Evolutionary conservation across 1,139 yeast species (phyloP).

Genomic region (Geotrichum histeridarum): DNA sequence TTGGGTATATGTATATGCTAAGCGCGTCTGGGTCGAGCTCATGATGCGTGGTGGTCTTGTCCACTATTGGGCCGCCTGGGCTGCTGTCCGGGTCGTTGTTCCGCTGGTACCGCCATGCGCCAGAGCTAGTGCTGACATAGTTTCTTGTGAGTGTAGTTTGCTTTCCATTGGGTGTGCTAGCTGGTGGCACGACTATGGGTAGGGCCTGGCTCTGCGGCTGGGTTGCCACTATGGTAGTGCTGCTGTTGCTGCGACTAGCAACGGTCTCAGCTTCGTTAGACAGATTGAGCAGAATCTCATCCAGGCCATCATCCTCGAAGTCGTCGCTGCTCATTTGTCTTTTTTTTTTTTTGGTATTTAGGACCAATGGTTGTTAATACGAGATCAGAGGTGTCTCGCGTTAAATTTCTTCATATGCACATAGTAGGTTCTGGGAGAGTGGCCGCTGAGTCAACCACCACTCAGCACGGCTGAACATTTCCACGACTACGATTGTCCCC

Average conservation of each 20-base stretch:
- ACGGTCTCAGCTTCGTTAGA: neutral
- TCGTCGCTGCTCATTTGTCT: neutral
- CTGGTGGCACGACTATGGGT: neutral
- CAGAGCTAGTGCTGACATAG: neutral
- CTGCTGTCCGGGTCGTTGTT: too few relatives aligned
- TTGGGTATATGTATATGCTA: constrained; percentile 68
- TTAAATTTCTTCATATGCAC: too few relatives aligned
- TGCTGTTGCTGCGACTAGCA: neutral
- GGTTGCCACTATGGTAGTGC: neutral
- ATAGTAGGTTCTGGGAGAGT: too few relatives aligned
- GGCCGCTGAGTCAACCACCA: too few relatives aligned
- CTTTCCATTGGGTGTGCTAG: neutral
- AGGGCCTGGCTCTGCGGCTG: too few relatives aligned
- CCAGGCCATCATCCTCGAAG: constrained; percentile 8
- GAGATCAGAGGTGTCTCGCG: too few relatives aligned
- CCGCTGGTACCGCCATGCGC: constrained; percentile 7
- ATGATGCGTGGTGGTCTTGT: constrained; percentile 36
- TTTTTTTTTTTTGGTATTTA: neutral
- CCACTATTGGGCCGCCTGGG: neutral
- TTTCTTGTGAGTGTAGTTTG: neutral
- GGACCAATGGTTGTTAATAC: neutral
- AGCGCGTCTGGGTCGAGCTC: constrained; percentile 43
- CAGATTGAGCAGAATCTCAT: neutral
- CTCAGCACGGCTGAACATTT: too few relatives aligned
- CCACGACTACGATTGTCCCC: too few relatives aligned